Percentiles rank a stretch among this genome's conserved stretches.
Evolutionary conservation across 495 filamentous ascomycete species (phyloP).

Genomic region (Letharia lupina): DNA sequence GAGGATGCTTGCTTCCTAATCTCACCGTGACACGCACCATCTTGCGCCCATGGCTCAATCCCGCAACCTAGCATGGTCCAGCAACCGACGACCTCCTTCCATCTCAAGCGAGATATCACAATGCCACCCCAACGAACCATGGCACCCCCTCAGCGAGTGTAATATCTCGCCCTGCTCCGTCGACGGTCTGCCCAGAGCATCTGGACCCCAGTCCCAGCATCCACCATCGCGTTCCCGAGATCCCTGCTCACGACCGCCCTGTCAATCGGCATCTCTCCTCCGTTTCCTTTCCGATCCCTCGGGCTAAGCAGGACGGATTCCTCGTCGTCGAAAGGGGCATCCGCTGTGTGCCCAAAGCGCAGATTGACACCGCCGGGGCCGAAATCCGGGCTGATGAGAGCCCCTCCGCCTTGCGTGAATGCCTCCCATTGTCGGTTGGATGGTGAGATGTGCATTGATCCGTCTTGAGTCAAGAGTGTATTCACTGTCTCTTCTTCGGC

Average conservation of each 20-base stretch:
- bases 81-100: not conserved
- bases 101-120: not conserved
- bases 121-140: too few relatives aligned
- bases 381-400: not conserved
- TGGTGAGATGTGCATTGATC: not conserved
- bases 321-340: not conserved
- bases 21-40: not conserved
- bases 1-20: not conserved
- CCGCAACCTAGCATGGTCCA: not conserved
- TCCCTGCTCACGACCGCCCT: not conserved
- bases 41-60: not conserved
- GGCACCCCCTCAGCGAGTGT: not conserved
- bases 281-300: not conserved
- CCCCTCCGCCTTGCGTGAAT: not conserved
- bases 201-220: not conserved
- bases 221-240: not conserved
- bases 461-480: not conserved
- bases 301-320: not conserved
- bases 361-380: not conserved
- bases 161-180: not conserved
- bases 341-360: not conserved
- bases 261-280: not conserved
- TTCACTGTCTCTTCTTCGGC: not conserved
- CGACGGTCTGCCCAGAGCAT: not conserved
- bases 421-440: not conserved